Conservation (phyloP, 2,329 filamentous ascomycete genomes). For the Clonostachys byssicola region DNA sequence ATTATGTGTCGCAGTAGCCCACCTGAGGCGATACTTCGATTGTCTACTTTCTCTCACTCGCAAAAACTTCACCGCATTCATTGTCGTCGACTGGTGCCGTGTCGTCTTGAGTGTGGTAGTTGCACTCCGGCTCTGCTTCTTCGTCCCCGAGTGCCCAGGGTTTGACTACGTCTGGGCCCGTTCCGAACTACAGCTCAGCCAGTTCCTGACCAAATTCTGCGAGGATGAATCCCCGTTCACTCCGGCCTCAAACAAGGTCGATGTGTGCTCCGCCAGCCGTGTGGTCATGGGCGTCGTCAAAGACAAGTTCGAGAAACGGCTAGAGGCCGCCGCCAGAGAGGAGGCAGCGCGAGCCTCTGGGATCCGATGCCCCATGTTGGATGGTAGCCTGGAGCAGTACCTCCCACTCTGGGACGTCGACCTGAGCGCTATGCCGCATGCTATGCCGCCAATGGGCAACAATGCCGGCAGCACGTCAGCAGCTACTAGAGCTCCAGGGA, state of each 20-base stretch:
- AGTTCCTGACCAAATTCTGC: constrained; percentile 26
- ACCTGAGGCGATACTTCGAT: constrained; percentile 13
- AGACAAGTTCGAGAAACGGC: constrained; percentile 36
- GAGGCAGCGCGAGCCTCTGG: constrained; percentile 7
- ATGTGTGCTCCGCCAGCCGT: constrained; percentile 37
- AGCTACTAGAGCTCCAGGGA: not conserved
- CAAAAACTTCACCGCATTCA: constrained; percentile 26
- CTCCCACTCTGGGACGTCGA: constrained; percentile 34
- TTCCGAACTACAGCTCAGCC: constrained; percentile 28
- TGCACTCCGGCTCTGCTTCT: constrained; percentile 41
- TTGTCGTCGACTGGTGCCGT: constrained; percentile 34
- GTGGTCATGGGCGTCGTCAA: constrained; percentile 40
- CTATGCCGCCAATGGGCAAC: not conserved
- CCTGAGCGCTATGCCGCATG: not conserved
- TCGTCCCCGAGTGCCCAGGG: constrained; percentile 26
- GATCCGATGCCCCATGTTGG: constrained; percentile 45
- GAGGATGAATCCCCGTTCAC: constrained; percentile 11
- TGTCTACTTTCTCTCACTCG: constrained; percentile 20
- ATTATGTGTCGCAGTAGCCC: too few species aligned
- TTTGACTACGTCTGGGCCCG: constrained; percentile 32
- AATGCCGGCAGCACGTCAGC: not conserved
- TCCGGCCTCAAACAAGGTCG: constrained; percentile 20
- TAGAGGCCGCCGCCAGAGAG: constrained; percentile 22
- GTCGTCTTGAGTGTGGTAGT: constrained; percentile 35
- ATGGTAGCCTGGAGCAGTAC: constrained; percentile 42